phyloP scores from a whole-genome alignment of 345 rosid genomes.

The Linum lewisii region DNA sequence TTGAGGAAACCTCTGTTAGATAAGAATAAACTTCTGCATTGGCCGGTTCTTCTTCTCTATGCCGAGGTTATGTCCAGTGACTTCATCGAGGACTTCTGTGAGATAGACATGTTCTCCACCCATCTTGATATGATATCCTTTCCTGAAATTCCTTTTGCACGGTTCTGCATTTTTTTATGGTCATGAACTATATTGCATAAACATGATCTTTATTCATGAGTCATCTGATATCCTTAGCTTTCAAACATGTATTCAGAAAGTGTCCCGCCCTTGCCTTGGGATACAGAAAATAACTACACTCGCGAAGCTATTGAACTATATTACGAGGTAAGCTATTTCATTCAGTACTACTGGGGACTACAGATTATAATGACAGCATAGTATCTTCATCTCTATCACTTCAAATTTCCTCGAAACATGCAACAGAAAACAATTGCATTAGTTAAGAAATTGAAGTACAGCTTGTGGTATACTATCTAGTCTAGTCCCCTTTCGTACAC shows the following conservation, averaged over 20 bases:
- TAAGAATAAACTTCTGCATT: slow-evolving; percentile 62
- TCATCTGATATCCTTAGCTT: slow-evolving; percentile 44
- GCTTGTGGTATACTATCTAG: slow-evolving; percentile 38
- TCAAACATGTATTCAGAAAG: slow-evolving; percentile 75
- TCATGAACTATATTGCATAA: no score
- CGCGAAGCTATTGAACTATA: slow-evolving; percentile 68
- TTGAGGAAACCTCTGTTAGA: slow-evolving; percentile 66
- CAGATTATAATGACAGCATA: no score
- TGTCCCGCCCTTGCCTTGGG: slow-evolving; percentile 71
- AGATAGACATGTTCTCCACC: slow-evolving; percentile 65
- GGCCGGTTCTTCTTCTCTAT: slow-evolving; percentile 84
- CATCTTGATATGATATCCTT: slow-evolving; percentile 91
- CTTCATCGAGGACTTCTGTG: slow-evolving; percentile 81
- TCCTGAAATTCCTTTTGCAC: not conserved
- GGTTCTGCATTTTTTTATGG: not conserved
- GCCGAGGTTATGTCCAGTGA: slow-evolving; percentile 91
- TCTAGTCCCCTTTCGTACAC: not conserved
- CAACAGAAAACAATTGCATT: slow-evolving; percentile 44
- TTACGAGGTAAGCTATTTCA: slow-evolving; percentile 56
- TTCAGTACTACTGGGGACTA: no score
- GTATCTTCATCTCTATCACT: no score
- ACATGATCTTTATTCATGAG: not conserved
- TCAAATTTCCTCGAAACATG: no score
- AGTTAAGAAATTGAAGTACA: slow-evolving; percentile 66
- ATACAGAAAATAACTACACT: slow-evolving; percentile 48